A percentile compares a stretch with the other conserved stretches of the same genome.
Evolutionary conservation across 352 stramenopile genomes (phyloP).

Genomic region (Discostella stelligera): DNA sequence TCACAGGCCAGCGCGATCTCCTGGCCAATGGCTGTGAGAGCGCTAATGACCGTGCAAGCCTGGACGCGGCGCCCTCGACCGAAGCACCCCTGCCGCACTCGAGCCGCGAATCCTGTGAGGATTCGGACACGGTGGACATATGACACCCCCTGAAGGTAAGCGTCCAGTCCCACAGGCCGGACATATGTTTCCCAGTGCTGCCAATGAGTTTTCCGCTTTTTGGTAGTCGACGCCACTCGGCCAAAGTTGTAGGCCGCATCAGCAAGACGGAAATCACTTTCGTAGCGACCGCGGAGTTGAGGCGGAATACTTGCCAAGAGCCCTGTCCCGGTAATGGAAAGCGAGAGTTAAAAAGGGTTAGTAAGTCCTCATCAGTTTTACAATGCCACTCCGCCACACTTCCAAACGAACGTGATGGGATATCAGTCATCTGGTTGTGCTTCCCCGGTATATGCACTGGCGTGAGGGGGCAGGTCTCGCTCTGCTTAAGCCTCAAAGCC

Average conservation of each 20-base stretch:
- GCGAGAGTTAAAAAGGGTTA: too few species aligned
- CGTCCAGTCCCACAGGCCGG: too few species aligned
- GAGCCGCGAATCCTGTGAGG: too few species aligned
- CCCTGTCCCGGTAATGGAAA: too few species aligned
- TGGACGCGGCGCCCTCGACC: too few species aligned
- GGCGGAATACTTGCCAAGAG: background rate
- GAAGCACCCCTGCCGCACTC: too few species aligned
- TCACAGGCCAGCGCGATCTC: too few species aligned
- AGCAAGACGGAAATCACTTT: background rate
- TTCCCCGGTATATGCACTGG: slow-evolving; percentile 3
- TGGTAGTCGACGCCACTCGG: background rate
- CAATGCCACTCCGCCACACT: background rate
- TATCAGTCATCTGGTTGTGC: background rate
- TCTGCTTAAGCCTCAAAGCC: background rate
- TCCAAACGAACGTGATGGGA: background rate
- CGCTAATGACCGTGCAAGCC: too few species aligned
- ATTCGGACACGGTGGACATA: too few species aligned
- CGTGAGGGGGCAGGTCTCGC: background rate
- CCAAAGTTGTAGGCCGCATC: background rate
- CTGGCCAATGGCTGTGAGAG: too few species aligned
- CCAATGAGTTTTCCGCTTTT: background rate
- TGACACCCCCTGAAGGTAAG: too few species aligned
- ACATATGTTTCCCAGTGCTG: too few species aligned
- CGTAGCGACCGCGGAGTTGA: background rate
- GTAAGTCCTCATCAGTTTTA: background rate